These are phyloP conservation scores for Boletus eberwhitei DNA, from an alignment of 768 basidiomycete species.

Conservation along the genomic window DNA sequence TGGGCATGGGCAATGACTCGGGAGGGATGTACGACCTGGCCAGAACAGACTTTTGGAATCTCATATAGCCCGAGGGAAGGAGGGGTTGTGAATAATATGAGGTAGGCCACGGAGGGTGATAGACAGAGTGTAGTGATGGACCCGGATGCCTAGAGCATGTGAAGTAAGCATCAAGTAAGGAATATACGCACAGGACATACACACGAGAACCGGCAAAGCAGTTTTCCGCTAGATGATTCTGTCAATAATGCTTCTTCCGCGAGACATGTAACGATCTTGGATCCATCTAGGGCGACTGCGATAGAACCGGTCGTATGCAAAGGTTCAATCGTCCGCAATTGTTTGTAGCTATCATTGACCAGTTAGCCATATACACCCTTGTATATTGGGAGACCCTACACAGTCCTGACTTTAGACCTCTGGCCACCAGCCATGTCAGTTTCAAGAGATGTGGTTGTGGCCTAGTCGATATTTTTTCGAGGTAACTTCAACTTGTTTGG, in stretches of 20 bases:
- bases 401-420: constrained; percentile 49
- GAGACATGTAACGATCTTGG: constrained; percentile 79
- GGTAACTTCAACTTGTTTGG: constrained; percentile 9
- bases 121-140: constrained; percentile 81
- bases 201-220: constrained; percentile 79
- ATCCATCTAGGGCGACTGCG: constrained; percentile 73
- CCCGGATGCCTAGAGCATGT: constrained; percentile 71
- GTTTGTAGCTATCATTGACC: constrained; percentile 59
- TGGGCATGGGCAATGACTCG: constrained; percentile 84
- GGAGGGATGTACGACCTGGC: constrained; percentile 59
- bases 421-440: constrained; percentile 19
- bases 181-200: constrained; percentile 46
- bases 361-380: constrained; percentile 8
- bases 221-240: constrained; percentile 66
- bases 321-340: constrained; percentile 67
- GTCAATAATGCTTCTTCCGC: constrained; percentile 84
- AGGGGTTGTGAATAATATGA: constrained; percentile 79
- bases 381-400: constrained; percentile 6
- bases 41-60: constrained; percentile 50
- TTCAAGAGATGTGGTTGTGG: not conserved
- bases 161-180: not conserved
- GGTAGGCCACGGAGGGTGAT: constrained; percentile 68
- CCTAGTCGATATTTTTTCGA: not conserved
- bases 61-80: constrained; percentile 82
- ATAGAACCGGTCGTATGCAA: constrained; percentile 89